Base-by-base conservation (phyloP, 352 stramenopile genomes). In the Phytopythium mirpurense region DNA sequence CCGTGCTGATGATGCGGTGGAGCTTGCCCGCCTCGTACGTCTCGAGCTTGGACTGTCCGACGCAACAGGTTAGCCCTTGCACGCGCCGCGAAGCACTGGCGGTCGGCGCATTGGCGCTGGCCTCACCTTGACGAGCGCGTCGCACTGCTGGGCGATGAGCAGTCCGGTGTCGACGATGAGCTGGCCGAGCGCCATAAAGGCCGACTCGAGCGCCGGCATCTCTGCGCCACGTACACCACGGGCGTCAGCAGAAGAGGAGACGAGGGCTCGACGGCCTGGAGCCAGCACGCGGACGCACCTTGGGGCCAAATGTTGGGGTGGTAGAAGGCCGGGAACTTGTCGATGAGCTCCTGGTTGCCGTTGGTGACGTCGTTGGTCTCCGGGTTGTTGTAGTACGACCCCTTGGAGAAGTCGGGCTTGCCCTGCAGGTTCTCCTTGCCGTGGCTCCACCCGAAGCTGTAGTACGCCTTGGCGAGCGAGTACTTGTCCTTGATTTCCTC, bases 361-460 rank as follows among this genome's bases (percentile, higher is more conserved):
- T 78, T 63, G 6, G 83, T 86, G 15, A 90, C 77, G 49, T 78
- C 65, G 75, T 98, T 97, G 21, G 73, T 76, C 49, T 98, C 64
- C 5, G 95, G 94, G 75, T 99, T 99, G 68, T 97, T 98, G 74
- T 99, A 99, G 67, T 97, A 99, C 51, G 84, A 97, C 3, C 87
- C 96, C 65, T 99, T 99, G 55, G 85, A 86, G 51, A 84, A 87
- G 71, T 99, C 96, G 2, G 93, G 91, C 58, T 92, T 83, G 60
- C 95, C 90, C 60, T 93, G 75, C 19, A 98, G 61, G 41, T 93
- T 97, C 74, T 98, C 96, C 70, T 98, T 99, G 46, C 96, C 96
- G 63, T 97, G 91, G 55, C 82, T 97, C 95, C 95, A 99, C 32
- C 96, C 96, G 62, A 97, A 88, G 68, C 96, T 97, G 68, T 97